A percentile compares a stretch with the other conserved stretches of the same genome.
Evolutionary conservation across 495 filamentous ascomycete genomes (phyloP).

Genomic region (Penicillium tannophilum): DNA sequence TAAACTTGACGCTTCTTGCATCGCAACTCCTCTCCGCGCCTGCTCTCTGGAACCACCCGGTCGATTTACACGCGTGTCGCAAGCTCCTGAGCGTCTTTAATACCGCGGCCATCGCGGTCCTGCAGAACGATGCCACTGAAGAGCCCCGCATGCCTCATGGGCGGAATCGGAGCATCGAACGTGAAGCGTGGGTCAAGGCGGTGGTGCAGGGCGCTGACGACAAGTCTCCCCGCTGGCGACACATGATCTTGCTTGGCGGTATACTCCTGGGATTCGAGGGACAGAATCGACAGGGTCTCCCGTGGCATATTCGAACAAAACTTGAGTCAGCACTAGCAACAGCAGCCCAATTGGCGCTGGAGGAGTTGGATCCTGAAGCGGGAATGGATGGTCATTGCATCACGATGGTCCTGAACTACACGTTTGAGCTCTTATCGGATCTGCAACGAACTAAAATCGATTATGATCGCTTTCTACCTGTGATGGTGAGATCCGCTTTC

Average conservation of each 20-base stretch:
- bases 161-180: slow-evolving; percentile 49
- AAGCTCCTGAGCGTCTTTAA: slow-evolving; percentile 87
- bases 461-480: slow-evolving; percentile 74
- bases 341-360: slow-evolving; percentile 76
- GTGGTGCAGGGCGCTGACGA: slow-evolving; percentile 84
- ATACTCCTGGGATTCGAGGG: slow-evolving; percentile 80
- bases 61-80: slow-evolving; percentile 71
- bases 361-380: slow-evolving; percentile 48
- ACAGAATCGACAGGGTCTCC: slow-evolving; percentile 64
- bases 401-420: slow-evolving; percentile 74
- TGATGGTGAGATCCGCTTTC: slow-evolving; percentile 67
- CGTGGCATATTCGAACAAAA: slow-evolving; percentile 62
- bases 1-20: slow-evolving; percentile 86
- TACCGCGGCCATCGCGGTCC: slow-evolving; percentile 69
- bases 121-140: slow-evolving; percentile 55
- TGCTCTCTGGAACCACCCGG: slow-evolving; percentile 78
- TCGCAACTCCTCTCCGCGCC: slow-evolving; percentile 86
- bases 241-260: slow-evolving; percentile 78
- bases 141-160: slow-evolving; percentile 41
- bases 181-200: slow-evolving; percentile 82
- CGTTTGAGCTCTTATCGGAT: slow-evolving; percentile 73
- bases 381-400: slow-evolving; percentile 64
- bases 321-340: slow-evolving; percentile 77
- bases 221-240: slow-evolving; percentile 83
- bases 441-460: slow-evolving; percentile 58